Percentiles rank a stretch among this genome's conserved stretches.
These are phyloP conservation scores for Penicillium sclerotigenum DNA, from an alignment of 2,329 filamentous ascomycete species.

Conservation along the genomic window DNA sequence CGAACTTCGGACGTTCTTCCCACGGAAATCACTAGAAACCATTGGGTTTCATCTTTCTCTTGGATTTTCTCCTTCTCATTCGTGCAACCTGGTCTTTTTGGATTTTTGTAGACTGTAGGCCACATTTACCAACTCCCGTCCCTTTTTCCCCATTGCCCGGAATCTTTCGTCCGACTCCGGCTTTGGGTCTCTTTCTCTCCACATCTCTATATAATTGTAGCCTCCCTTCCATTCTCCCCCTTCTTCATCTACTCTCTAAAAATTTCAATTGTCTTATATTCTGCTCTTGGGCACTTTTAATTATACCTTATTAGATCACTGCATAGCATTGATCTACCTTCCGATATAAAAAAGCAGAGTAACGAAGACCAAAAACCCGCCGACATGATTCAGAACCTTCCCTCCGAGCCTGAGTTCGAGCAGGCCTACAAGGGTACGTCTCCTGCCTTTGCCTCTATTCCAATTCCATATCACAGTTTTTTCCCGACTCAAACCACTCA, in stretches of 20 bases:
- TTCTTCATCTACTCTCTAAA: conserved; percentile 12
- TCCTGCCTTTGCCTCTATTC: not conserved
- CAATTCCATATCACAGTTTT: not conserved
- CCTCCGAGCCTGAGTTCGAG: conserved; percentile 93
- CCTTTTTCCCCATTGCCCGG: conserved; percentile 14
- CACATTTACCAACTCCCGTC: conserved; percentile 9
- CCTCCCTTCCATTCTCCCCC: conserved; percentile 15
- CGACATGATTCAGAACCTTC: conserved; percentile 72
- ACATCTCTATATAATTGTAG: conserved; percentile 25
- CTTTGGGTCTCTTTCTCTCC: conserved; percentile 13
- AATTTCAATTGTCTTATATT: conserved; percentile 1
- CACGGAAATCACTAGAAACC: conserved; percentile 13
- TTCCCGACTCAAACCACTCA: not conserved
- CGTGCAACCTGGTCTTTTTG: conserved; percentile 15
- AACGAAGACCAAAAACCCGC: conserved; percentile 7
- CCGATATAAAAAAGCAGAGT: not conserved
- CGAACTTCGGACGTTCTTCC: conserved; percentile 34
- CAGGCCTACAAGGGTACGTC: conserved; percentile 89
- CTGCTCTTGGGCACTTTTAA: conserved; percentile 11
- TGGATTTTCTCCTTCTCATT: conserved; percentile 3
- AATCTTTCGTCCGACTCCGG: conserved; percentile 35
- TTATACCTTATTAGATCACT: not conserved
- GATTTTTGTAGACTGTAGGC: not conserved
- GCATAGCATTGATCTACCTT: conserved; percentile 5
- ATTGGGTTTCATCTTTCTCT: conserved; percentile 1